phyloP scores from a whole-genome alignment of 192 early-diverging fungal species.

The Backusella psychrophila region DNA sequence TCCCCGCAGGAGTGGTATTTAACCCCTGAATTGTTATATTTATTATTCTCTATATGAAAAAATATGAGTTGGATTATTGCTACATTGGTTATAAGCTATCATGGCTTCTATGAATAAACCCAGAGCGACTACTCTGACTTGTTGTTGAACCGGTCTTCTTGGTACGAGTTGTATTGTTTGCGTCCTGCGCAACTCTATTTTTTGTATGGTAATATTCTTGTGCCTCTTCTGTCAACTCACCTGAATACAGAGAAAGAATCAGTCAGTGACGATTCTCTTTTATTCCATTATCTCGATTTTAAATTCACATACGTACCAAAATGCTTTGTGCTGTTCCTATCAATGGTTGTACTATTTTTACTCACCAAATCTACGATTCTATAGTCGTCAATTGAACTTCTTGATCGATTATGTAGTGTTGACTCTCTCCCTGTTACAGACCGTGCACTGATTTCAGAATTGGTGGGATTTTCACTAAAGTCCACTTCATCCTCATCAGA shows the following conservation, averaged over 20 bases:
- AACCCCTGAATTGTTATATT: background rate
- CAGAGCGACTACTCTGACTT: background rate
- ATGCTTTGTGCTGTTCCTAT: background rate
- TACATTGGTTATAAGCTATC: background rate
- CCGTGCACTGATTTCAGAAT: background rate
- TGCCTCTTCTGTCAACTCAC: background rate
- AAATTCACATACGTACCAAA: background rate
- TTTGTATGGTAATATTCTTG: background rate
- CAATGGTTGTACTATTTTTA: background rate
- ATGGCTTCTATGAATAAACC: background rate
- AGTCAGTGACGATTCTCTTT: background rate
- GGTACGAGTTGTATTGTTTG: background rate
- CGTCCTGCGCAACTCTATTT: background rate
- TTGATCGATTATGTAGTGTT: background rate
- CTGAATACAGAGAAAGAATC: background rate
- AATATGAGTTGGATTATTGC: background rate
- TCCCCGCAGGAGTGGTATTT: too few relatives aligned
- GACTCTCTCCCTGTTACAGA: background rate
- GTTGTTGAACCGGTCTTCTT: background rate
- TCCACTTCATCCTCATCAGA: conserved; percentile 15
- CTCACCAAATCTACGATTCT: background rate
- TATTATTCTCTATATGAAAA: background rate
- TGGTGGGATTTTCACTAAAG: background rate
- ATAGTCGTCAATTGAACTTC: background rate
- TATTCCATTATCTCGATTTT: background rate